Base-by-base conservation (phyloP, 768 basidiomycete species). In the Lactifluus echinatus region DNA sequence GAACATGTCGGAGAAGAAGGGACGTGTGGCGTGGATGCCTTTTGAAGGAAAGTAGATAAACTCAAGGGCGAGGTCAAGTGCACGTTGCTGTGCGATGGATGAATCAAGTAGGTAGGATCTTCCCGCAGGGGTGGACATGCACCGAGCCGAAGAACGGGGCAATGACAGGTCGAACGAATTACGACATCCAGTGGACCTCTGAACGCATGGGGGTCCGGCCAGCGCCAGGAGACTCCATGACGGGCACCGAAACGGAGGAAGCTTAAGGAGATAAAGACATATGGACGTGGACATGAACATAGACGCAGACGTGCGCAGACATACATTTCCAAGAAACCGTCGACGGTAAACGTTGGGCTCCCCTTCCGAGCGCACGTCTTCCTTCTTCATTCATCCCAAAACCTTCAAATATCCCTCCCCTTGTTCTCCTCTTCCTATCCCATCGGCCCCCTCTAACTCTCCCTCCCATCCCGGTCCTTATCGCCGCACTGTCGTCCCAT, bases 321-420 rank as follows among this genome's bases (percentile, higher is more conserved):
- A 48, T 51, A 48, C 51, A 52, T 48, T 58, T 58, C 60, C 55
- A 63, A 62, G 56, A 60, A 64, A 56, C 60, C 53, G 56, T 55
- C 40, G 62, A 55, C 48, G 55, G 60, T 47, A 47, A 57, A 43
- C 60, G 51, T 43, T 58, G 23, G 39, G 37, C 26, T 55, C 63
- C 56, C 39, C 43, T 63, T 61, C 59, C 49, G 52, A 62, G 33
- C 33, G 24, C 37, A 50, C 50, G 52, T 48, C 46, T 55, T 59
- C 55, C 43, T 48, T 52, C 50, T 60, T 52, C 59, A 53, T 55
- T 56, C 57, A 53, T 57, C 56, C 49, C 60, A 34, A 50, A 50
- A 33, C 53, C 45, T 60, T 56, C 61, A 57, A 59, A 60, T 66
- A 55, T 56, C 64, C 59, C 56, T 62, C 67, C 63, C 36, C 56